Percentiles rank a stretch among this genome's conserved stretches.
phyloP scores from a whole-genome alignment of 345 rosid genomes.

The Noccaea bulbosa region DNA sequence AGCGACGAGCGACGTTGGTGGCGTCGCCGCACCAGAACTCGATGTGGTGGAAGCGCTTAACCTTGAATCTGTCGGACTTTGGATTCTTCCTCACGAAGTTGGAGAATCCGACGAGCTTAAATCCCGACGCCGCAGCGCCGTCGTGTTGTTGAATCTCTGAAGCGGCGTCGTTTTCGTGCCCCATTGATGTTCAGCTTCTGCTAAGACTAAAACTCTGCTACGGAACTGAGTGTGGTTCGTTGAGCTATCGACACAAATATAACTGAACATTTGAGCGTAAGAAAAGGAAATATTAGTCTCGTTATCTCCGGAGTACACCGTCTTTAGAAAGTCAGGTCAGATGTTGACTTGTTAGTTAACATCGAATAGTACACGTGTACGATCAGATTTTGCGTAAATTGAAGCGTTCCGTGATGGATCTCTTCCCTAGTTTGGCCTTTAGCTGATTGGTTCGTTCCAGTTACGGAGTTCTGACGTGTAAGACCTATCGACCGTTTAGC shows the following conservation, averaged over 20 bases:
- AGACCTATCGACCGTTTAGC: slow-evolving; percentile 1
- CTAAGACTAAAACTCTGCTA: slow-evolving; percentile 7
- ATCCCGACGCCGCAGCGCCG: slow-evolving; percentile 19
- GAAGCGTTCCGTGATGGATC: slow-evolving; percentile 32
- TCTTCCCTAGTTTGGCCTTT: slow-evolving; percentile 6
- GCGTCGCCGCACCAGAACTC: slow-evolving; percentile 96
- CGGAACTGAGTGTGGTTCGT: slow-evolving; percentile 5
- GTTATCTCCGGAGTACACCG: background rate
- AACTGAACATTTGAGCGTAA: no score
- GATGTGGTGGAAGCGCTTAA: slow-evolving; percentile 79
- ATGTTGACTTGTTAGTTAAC: slow-evolving; percentile 20
- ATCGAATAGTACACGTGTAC: slow-evolving; percentile 28
- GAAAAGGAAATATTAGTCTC: background rate
- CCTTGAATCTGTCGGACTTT: slow-evolving; percentile 70
- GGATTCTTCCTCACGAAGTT: slow-evolving; percentile 74
- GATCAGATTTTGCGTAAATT: background rate
- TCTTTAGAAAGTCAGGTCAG: slow-evolving; percentile 6
- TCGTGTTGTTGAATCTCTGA: slow-evolving; percentile 10
- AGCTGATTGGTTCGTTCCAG: slow-evolving; percentile 23
- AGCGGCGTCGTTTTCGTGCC: slow-evolving; percentile 22
- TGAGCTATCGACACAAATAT: background rate
- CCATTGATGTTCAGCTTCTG: slow-evolving; percentile 32
- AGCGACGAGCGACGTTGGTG: slow-evolving; percentile 77
- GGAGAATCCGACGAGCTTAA: slow-evolving; percentile 70
- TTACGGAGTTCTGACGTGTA: slow-evolving; percentile 29